Base-by-base conservation (phyloP, 139 green algal genomes). In the Closterium sp. region DNA sequence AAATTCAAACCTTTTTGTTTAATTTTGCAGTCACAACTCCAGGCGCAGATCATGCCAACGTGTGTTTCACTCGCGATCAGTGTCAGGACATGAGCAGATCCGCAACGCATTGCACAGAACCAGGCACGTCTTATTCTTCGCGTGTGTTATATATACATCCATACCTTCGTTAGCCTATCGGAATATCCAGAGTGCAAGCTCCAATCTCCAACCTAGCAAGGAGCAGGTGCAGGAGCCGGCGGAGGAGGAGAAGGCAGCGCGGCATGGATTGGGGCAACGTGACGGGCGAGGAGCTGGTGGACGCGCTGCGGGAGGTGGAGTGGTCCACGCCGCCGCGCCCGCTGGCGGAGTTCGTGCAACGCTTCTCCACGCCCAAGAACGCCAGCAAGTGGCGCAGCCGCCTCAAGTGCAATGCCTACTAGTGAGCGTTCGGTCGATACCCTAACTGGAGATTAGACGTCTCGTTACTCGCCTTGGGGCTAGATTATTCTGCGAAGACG, bases 361-460 rank as follows among this genome's bases (percentile, higher is more conserved):
- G 88, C 3, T 94, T 94, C 32, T 85, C 89, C 12, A 32, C 88
- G 23, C 84, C 88, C 30, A 87, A 87, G 30, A 94, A 90, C 23
- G 21, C 43, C 28, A 30, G n/a, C 36, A 91, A 92, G 35, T 92
- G 88, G 91, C 30, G 10, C 33, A 55, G 33, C n/a, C 66, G 91
- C 8, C 25, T 94, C 16, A 94, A 94, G 85, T 94, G 91, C 89
- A 94, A 94, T 34, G 25, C 85, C 25, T 94, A 94, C 85, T 94
- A 94, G 30, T 89, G 33, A 89, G 86, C 85, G 28, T 7, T 34
- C n/a, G 81, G 1, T 33, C n/a, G 3, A 55, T 36, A 66, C 32
- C 33, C n/a, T n/a, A 30, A 33, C 12, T 19, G 30, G 12, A 23
- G 3, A 88, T 88, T 4, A 36, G 28, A 38, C 32, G 5, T 32